phyloP scores from a whole-genome alignment of 495 filamentous ascomycete species.

The Podospora fimiseda region DNA sequence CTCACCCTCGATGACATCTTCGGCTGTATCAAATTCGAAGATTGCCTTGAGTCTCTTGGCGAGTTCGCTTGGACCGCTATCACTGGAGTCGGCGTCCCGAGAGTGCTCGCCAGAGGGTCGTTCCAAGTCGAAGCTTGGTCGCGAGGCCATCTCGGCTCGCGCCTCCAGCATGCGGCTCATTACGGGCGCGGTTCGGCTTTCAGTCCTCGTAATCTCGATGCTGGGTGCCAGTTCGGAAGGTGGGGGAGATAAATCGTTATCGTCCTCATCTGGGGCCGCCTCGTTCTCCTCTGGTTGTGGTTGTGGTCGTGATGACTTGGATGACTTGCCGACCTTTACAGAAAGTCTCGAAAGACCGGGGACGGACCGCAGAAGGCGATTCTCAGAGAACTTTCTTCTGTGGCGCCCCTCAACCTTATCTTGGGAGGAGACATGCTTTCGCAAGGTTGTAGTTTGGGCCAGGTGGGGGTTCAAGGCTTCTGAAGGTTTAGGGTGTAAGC shows the following conservation, averaged over 20 bases:
- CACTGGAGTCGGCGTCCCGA: slow-evolving; percentile 28
- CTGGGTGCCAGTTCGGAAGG: slow-evolving; percentile 14
- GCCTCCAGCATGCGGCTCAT: slow-evolving; percentile 81
- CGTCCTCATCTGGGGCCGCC: slow-evolving; percentile 1
- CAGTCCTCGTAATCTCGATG: slow-evolving; percentile 29
- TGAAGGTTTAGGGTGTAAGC: slow-evolving; percentile 5
- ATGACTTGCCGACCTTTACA: slow-evolving; percentile 32
- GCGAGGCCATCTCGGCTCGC: slow-evolving; percentile 55
- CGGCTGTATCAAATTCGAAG: slow-evolving; percentile 74
- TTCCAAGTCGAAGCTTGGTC: slow-evolving; percentile 48
- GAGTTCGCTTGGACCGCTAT: slow-evolving; percentile 43
- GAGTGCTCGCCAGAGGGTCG: slow-evolving; percentile 27
- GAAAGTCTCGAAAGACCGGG: slow-evolving; percentile 40
- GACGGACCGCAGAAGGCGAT: slow-evolving; percentile 53
- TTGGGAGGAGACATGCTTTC: slow-evolving; percentile 16
- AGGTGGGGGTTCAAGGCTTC: slow-evolving; percentile 14
- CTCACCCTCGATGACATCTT: slow-evolving; percentile 76
- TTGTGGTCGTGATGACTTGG: slow-evolving; percentile 27
- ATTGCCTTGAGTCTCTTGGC: slow-evolving; percentile 75
- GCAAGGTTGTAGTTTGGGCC: slow-evolving; percentile 34
- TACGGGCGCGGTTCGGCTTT: slow-evolving; percentile 52
- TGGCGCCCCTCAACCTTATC: slow-evolving; percentile 35
- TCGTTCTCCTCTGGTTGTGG: slow-evolving; percentile 14
- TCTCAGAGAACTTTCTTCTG: slow-evolving; percentile 54
- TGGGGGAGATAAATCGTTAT: not conserved